Conservation (phyloP, 2,329 filamentous ascomycete genomes). For the Apiospora marii region DNA sequence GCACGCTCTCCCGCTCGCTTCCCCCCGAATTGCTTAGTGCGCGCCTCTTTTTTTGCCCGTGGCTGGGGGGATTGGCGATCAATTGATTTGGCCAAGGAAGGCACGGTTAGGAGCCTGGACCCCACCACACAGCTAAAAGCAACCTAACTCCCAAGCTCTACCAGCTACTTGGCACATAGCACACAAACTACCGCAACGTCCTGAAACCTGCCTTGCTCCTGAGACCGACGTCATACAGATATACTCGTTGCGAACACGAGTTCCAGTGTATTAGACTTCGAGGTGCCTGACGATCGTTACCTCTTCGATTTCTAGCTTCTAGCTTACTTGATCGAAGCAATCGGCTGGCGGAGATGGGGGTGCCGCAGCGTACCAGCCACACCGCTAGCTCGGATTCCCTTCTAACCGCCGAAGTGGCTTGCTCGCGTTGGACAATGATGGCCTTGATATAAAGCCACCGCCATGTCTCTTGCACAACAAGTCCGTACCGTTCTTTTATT, state of each 20-base stretch:
- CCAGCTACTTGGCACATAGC: neutral
- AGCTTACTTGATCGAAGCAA: neutral
- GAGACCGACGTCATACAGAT: slow-evolving; percentile 2
- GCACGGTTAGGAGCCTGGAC: neutral
- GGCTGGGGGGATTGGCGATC: neutral
- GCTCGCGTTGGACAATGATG: neutral
- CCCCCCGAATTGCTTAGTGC: neutral
- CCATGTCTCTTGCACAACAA: too few species aligned
- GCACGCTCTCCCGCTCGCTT: neutral
- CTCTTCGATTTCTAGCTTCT: neutral
- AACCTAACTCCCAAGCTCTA: slow-evolving; percentile 4
- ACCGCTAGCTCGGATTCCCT: neutral
- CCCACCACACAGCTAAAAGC: neutral
- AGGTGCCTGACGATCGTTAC: neutral
- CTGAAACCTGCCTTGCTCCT: neutral
- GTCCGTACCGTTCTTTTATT: too few species aligned
- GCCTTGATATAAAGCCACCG: too few species aligned
- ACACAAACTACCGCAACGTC: neutral
- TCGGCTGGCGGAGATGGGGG: neutral
- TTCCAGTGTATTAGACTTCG: neutral
- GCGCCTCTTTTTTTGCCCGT: neutral
- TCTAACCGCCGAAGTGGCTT: neutral
- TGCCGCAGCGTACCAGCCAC: neutral
- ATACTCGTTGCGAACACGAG: neutral
- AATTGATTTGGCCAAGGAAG: neutral